Evolutionary conservation across 306 rosid genomes (phyloP).

Genomic region (Corylus americana): DNA sequence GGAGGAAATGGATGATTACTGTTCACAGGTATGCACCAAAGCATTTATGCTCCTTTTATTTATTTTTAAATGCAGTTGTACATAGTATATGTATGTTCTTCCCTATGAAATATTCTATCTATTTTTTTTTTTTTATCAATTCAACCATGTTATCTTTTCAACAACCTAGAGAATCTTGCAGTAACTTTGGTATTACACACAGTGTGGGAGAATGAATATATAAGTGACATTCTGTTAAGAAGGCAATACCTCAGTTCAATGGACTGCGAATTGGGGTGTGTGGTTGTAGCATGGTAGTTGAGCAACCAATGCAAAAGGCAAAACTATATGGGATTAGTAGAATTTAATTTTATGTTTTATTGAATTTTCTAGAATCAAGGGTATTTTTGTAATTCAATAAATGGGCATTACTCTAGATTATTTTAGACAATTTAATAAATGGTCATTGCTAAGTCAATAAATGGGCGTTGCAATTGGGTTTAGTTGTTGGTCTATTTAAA

Average conservation of each 20-base stretch:
- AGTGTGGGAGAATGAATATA: neutral
- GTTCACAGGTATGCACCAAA: slow-evolving; percentile 68
- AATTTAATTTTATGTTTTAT: too few species aligned
- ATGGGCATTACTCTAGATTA: too few species aligned
- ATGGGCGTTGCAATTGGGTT: too few species aligned
- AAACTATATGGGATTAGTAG: too few species aligned
- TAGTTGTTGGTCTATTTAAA: too few species aligned
- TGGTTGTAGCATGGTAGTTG: neutral
- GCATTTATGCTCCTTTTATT: slow-evolving; percentile 6
- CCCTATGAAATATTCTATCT: neutral
- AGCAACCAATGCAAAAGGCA: neutral
- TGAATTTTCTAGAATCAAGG: too few species aligned
- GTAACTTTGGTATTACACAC: neutral
- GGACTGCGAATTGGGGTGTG: neutral
- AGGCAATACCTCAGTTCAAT: neutral
- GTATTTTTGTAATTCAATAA: too few species aligned
- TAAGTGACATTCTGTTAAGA: neutral
- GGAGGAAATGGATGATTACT: slow-evolving; percentile 95
- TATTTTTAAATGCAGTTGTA: neutral
- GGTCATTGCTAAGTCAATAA: too few species aligned
- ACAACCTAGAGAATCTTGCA: neutral
- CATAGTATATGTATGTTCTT: neutral
- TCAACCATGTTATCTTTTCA: neutral
- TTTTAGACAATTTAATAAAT: too few species aligned
- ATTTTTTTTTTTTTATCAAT: neutral